Conservation (phyloP, 2,329 filamentous ascomycete species). For the Stromatinia cepivora region DNA sequence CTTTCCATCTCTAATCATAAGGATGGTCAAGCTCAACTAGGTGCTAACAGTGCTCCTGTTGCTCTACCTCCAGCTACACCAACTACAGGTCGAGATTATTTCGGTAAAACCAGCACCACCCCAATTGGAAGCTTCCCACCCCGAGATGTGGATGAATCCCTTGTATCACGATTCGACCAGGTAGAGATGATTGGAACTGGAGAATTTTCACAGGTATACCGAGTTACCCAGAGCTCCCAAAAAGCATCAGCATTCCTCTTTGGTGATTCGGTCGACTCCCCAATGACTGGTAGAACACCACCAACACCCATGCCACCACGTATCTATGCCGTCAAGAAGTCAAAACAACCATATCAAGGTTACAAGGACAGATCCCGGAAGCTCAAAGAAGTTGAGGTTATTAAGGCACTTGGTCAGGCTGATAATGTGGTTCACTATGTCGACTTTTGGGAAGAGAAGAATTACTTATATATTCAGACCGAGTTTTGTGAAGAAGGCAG, state of each 20-base stretch:
- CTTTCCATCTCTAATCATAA: constrained; percentile 74
- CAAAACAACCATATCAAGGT: constrained; percentile 76
- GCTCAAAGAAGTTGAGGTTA: constrained; percentile 77
- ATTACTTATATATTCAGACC: constrained; percentile 92
- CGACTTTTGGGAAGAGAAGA: constrained; percentile 83
- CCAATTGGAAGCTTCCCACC: constrained; percentile 69
- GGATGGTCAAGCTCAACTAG: constrained; percentile 35
- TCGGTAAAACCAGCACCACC: constrained; percentile 63
- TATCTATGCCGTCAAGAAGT: constrained; percentile 93
- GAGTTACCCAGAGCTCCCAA: constrained; percentile 57
- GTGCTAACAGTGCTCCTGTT: constrained; percentile 44
- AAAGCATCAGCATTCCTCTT: constrained; percentile 47
- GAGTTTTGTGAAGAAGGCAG: constrained; percentile 96
- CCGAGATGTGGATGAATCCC: constrained; percentile 71
- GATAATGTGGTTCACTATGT: constrained; percentile 85
- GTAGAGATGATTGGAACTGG: constrained; percentile 81
- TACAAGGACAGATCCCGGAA: constrained; percentile 78
- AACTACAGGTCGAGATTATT: constrained; percentile 59
- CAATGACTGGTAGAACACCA: constrained; percentile 51
- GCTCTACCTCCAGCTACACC: constrained; percentile 77
- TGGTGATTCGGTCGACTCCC: constrained; percentile 46
- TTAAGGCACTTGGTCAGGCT: constrained; percentile 73
- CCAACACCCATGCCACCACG: constrained; percentile 55
- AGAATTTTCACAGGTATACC: constrained; percentile 92
- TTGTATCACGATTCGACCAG: constrained; percentile 75